A percentile compares a stretch with the other conserved stretches of the same genome.
phyloP scores from a whole-genome alignment of 1,284 basidiomycete genomes.

The Takashimella koratensis region DNA sequence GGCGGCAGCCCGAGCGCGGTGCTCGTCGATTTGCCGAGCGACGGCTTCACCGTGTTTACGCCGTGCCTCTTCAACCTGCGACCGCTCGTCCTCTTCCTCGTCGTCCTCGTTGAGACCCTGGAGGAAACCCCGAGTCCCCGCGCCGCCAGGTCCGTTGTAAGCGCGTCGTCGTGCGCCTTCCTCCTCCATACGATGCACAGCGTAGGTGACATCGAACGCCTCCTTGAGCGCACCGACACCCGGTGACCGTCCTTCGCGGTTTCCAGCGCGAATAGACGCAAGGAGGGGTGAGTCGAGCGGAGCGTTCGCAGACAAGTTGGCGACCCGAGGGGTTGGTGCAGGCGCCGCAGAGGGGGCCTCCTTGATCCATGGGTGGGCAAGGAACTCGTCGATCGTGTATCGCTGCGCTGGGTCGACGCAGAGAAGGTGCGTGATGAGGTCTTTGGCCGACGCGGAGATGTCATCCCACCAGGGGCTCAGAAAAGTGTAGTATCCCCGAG shows the following conservation, averaged over 20 bases:
- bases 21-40: constrained; percentile 49
- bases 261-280: constrained; percentile 67
- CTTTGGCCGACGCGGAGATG: constrained; percentile 83
- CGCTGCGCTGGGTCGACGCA: constrained; percentile 94
- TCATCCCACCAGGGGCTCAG: constrained; percentile 99
- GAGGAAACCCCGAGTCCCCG: constrained; percentile 75
- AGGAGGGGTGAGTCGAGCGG: constrained; percentile 90
- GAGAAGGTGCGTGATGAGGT: constrained; percentile 89
- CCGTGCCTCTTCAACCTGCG: constrained; percentile 53
- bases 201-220: constrained; percentile 98
- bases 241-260: constrained; percentile 78
- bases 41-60: constrained; percentile 54
- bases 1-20: constrained; percentile 42
- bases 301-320: constrained; percentile 45
- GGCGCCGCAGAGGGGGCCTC: constrained; percentile 59
- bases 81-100: constrained; percentile 61
- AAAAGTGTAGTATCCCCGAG: constrained; percentile 96
- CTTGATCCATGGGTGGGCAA: constrained; percentile 85
- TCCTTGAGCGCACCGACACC: constrained; percentile 90
- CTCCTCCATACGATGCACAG: constrained; percentile 98
- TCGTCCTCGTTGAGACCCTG: constrained; percentile 90
- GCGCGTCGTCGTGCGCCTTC: constrained; percentile 83
- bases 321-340: constrained; percentile 51
- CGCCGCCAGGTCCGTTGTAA: constrained; percentile 70
- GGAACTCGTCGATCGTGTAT: constrained; percentile 97